Evolutionary conservation across 1,284 basidiomycete genomes (phyloP).

Genomic region (Phaffia rhodozyma): DNA sequence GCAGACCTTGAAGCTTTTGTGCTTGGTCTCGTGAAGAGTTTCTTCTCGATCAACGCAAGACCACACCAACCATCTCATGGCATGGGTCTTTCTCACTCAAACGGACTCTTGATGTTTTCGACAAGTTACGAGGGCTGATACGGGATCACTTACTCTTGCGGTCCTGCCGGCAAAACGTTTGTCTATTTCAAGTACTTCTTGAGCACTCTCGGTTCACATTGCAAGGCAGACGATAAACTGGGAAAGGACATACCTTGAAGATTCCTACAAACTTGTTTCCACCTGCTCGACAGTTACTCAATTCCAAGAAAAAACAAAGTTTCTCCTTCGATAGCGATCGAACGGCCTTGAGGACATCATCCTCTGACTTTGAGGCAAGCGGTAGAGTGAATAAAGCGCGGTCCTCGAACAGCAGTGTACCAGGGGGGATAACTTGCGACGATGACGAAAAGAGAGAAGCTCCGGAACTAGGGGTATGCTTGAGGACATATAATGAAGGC

Average conservation of each 20-base stretch:
- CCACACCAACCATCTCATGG: no score
- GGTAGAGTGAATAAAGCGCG: constrained; percentile 8
- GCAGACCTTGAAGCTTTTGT: no score
- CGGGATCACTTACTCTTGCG: background rate
- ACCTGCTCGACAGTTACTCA: background rate
- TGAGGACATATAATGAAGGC: no score
- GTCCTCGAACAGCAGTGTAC: constrained; percentile 9
- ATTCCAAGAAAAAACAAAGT: constrained; percentile 26
- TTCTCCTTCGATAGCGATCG: constrained; percentile 33
- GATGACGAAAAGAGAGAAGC: background rate
- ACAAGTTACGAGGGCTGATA: background rate
- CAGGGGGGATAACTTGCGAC: background rate
- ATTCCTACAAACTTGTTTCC: constrained; percentile 13
- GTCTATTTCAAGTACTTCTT: constrained; percentile 1
- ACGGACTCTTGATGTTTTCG: no score
- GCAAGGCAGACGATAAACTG: background rate
- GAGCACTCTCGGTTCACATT: background rate
- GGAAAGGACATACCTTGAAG: constrained; percentile 6
- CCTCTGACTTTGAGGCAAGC: background rate
- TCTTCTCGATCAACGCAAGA: no score
- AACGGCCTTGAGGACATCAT: constrained; percentile 29
- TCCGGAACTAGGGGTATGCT: background rate
- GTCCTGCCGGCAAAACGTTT: constrained; percentile 12
- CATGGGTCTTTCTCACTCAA: no score
- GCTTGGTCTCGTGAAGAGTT: no score